Evolutionary conservation across 2,329 filamentous ascomycete genomes (phyloP).

Genomic region (Pochonia chlamydosporia): DNA sequence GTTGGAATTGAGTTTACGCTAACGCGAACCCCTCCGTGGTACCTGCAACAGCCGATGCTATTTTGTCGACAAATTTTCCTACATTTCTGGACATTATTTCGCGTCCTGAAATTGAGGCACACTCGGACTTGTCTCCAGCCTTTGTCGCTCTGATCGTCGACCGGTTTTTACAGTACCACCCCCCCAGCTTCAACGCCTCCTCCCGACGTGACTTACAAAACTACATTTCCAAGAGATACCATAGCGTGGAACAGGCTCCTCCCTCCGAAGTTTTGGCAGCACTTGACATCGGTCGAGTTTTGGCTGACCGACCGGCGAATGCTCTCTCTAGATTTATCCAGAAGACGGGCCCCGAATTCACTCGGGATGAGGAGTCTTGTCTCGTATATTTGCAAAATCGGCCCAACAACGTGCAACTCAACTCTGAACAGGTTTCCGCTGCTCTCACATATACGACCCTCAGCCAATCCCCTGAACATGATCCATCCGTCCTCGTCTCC

Average conservation of each 20-base stretch:
- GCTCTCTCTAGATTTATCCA: slow-evolving; percentile 64
- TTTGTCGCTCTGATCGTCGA: slow-evolving; percentile 80
- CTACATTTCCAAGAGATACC: slow-evolving; percentile 64
- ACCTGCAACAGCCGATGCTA: slow-evolving; percentile 66
- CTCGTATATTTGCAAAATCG: slow-evolving; percentile 46
- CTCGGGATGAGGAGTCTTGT: slow-evolving; percentile 66
- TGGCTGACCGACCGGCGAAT: slow-evolving; percentile 53
- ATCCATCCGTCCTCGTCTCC: slow-evolving; percentile 52
- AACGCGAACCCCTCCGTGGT: neutral
- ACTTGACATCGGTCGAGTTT: slow-evolving; percentile 61
- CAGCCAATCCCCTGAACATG: slow-evolving; percentile 49
- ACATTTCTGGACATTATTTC: slow-evolving; percentile 74
- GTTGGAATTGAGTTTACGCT: neutral
- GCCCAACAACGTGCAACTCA: slow-evolving; percentile 54
- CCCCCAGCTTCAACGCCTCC: slow-evolving; percentile 75
- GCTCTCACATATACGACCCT: slow-evolving; percentile 65
- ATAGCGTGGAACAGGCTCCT: slow-evolving; percentile 55
- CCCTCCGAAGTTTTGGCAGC: slow-evolving; percentile 66
- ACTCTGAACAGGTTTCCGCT: slow-evolving; percentile 75
- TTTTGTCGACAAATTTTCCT: slow-evolving; percentile 72
- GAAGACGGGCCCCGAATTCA: slow-evolving; percentile 67
- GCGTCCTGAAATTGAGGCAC: slow-evolving; percentile 54
- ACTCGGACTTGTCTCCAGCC: slow-evolving; percentile 59
- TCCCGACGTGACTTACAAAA: slow-evolving; percentile 64
- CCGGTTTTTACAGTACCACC: slow-evolving; percentile 80